phyloP scores from a whole-genome alignment of 352 stramenopile genomes.

The Nothophytophthora sp. region DNA sequence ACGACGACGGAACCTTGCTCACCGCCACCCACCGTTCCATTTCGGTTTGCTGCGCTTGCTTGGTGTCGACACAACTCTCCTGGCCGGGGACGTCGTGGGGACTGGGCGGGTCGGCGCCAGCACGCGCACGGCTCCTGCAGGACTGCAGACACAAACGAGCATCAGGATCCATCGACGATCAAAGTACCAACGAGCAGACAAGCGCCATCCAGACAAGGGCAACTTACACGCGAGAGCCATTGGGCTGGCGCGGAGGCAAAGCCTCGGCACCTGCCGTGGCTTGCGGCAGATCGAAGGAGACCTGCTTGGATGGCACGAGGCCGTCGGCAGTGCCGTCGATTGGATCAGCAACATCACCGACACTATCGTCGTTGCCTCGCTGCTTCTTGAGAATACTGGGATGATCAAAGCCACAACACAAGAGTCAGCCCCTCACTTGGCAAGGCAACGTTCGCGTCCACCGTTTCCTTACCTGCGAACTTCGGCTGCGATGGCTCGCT shows the following conservation, averaged over 20 bases:
- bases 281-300: slow-evolving; percentile 59
- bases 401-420: not conserved
- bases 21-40: slow-evolving; percentile 65
- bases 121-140: slow-evolving; percentile 38
- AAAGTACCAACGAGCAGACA: not conserved
- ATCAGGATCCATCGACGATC: slow-evolving; percentile 3
- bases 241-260: slow-evolving; percentile 31
- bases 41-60: slow-evolving; percentile 53
- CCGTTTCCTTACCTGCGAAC: slow-evolving; percentile 39
- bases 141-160: slow-evolving; percentile 4
- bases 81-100: slow-evolving; percentile 16
- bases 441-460: not conserved
- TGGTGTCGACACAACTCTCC: slow-evolving; percentile 27
- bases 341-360: slow-evolving; percentile 1
- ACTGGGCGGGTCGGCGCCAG: slow-evolving; percentile 33
- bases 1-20: slow-evolving; percentile 3
- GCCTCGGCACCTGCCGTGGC: slow-evolving; percentile 7
- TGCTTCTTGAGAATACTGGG: slow-evolving; percentile 77
- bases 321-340: slow-evolving; percentile 2
- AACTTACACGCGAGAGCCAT: slow-evolving; percentile 43
- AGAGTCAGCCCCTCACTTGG: not conserved
- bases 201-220: not conserved
- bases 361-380: slow-evolving; percentile 16
- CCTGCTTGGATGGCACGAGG: slow-evolving; percentile 45
- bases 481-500: slow-evolving; percentile 29